Evolutionary conservation across 768 basidiomycete genomes (phyloP).

Genomic region (Collybia sordida): DNA sequence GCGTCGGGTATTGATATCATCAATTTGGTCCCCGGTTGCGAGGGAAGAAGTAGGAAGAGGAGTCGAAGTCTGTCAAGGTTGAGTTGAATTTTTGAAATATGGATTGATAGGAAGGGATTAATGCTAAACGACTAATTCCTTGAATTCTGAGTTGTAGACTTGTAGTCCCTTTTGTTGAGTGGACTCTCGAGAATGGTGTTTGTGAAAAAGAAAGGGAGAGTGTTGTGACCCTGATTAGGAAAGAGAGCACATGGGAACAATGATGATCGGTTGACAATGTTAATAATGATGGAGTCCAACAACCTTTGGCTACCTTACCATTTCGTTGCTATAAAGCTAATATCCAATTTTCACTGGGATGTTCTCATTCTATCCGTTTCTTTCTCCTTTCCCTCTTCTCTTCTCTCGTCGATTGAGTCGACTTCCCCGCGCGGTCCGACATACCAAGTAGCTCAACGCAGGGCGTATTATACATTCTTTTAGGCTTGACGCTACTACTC

Average conservation of each 20-base stretch:
- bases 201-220: too few relatives aligned
- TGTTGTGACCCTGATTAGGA: too few relatives aligned
- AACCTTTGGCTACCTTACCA: too few relatives aligned
- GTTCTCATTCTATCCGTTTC: not conserved
- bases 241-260: not conserved
- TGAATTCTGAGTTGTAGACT: too few relatives aligned
- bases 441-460: constrained; percentile 1
- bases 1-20: not conserved
- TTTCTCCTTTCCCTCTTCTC: not conserved
- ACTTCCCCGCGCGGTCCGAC: constrained; percentile 3
- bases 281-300: too few relatives aligned
- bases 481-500: constrained; percentile 14
- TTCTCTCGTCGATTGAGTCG: constrained; percentile 20
- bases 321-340: too few relatives aligned
- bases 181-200: too few relatives aligned
- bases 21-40: not conserved
- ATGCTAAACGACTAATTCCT: too few relatives aligned
- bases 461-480: constrained; percentile 12
- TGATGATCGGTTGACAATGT: too few relatives aligned
- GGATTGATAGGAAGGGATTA: too few relatives aligned
- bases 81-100: not conserved
- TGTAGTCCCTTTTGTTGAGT: too few relatives aligned
- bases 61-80: not conserved
- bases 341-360: too few relatives aligned
- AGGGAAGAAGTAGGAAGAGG: not conserved